Evolutionary conservation across 2,329 filamentous ascomycete genomes (phyloP).

Genomic region (Podosphaera aphanis): DNA sequence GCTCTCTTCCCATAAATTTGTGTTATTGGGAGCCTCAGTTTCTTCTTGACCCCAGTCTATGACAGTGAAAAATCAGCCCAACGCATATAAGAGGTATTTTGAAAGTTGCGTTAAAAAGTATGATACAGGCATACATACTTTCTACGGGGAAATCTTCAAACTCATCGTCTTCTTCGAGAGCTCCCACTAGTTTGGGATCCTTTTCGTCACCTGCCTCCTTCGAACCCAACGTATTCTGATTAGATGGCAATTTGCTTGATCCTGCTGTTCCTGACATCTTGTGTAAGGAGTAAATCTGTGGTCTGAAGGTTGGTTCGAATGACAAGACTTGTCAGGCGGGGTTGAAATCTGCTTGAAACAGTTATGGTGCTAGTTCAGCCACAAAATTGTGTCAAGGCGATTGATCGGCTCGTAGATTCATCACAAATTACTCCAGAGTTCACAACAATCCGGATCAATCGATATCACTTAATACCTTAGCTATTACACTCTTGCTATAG

Average conservation of each 20-base stretch:
- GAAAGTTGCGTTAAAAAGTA: too few species aligned
- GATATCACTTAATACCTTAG: too few species aligned
- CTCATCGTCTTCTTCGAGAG: conserved; percentile 91
- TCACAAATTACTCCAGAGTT: too few species aligned
- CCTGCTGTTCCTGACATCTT: conserved; percentile 16
- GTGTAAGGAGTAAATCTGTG: background rate
- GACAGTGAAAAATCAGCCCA: background rate
- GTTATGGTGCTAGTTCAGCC: background rate
- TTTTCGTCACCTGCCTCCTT: conserved; percentile 16
- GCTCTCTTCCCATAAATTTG: conserved; percentile 96
- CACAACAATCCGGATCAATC: too few species aligned
- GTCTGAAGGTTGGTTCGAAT: background rate
- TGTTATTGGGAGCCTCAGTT: conserved; percentile 56
- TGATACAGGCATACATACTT: conserved; percentile 28
- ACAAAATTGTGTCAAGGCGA: background rate
- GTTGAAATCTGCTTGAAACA: background rate
- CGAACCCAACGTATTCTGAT: conserved; percentile 6
- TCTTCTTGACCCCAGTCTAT: conserved; percentile 85
- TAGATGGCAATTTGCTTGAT: conserved; percentile 9
- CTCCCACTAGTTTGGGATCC: conserved; percentile 21
- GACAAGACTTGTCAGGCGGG: background rate
- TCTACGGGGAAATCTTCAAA: conserved; percentile 98
- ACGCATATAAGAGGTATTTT: background rate
- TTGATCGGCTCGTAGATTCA: too few species aligned
- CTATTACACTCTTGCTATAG: too few species aligned